Conservation (phyloP, 495 filamentous ascomycete species). For the Aspergillus indologenus region DNA sequence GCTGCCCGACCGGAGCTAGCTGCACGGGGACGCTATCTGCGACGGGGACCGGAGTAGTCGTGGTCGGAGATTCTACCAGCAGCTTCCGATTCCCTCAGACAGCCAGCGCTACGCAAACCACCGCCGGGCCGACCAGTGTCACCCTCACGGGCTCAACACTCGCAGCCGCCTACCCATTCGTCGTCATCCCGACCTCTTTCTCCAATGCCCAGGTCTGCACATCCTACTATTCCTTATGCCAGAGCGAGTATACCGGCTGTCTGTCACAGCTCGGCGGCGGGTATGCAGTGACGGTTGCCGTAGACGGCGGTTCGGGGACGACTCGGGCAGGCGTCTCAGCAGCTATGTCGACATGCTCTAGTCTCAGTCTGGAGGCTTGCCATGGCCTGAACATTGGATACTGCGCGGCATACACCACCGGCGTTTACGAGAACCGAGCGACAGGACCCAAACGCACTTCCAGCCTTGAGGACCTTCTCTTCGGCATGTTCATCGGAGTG, state of each 20-base stretch:
- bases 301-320: slow-evolving; percentile 43
- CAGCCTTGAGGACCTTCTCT: slow-evolving; percentile 40
- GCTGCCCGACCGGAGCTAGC: slow-evolving; percentile 58
- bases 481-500: slow-evolving; percentile 42
- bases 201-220: slow-evolving; percentile 60
- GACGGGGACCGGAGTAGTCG: slow-evolving; percentile 19
- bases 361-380: slow-evolving; percentile 58
- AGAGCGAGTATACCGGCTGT: slow-evolving; percentile 61
- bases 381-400: slow-evolving; percentile 54
- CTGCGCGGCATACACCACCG: slow-evolving; percentile 45
- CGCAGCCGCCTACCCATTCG: slow-evolving; percentile 57
- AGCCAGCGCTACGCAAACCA: slow-evolving; percentile 32
- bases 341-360: slow-evolving; percentile 64
- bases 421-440: slow-evolving; percentile 32
- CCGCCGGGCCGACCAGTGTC: slow-evolving; percentile 25
- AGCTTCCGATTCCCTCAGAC: slow-evolving; percentile 37
- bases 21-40: slow-evolving; percentile 58
- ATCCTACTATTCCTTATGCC: slow-evolving; percentile 63
- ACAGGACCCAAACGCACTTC: slow-evolving; percentile 21
- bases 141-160: slow-evolving; percentile 45
- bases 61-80: slow-evolving; percentile 25
- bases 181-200: slow-evolving; percentile 65
- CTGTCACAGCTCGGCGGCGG: slow-evolving; percentile 54
- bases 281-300: slow-evolving; percentile 45
- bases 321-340: slow-evolving; percentile 57